Percentiles rank a stretch among this genome's conserved stretches.
These are phyloP conservation scores for Plasmodium berghei DNA, from an alignment of 169 alveolate species.

Conservation along the genomic window DNA sequence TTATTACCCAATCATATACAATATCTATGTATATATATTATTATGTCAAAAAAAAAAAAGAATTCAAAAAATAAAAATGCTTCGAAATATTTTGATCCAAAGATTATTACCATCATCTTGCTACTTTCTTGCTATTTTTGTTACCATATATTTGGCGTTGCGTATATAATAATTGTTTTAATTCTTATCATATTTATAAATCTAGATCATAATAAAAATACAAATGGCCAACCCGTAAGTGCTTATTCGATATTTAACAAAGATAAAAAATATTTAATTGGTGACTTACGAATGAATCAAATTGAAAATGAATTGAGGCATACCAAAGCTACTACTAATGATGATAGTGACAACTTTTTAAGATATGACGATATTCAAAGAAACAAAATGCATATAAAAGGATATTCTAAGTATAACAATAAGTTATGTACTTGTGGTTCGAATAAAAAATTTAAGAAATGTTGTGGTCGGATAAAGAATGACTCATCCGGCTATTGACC, in stretches of 20 bases:
- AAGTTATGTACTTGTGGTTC: constrained; percentile 68
- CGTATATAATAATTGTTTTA: constrained; percentile 39
- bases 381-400: constrained; percentile 42
- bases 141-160: constrained; percentile 39
- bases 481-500: constrained; percentile 31
- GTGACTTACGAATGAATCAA: constrained; percentile 71
- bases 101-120: constrained; percentile 23
- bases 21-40: constrained; percentile 1
- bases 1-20: neutral
- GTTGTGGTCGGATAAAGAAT: constrained; percentile 44
- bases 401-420: constrained; percentile 63
- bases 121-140: constrained; percentile 43
- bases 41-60: constrained; percentile 61
- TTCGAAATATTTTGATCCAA: constrained; percentile 38
- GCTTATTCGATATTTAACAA: constrained; percentile 60
- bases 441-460: constrained; percentile 53
- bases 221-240: constrained; percentile 14
- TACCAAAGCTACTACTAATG: constrained; percentile 20
- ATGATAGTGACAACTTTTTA: constrained; percentile 47
- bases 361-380: constrained; percentile 41
- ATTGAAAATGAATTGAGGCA: constrained; percentile 50
- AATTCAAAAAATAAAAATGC: constrained; percentile 41
- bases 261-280: constrained; percentile 39
- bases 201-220: constrained; percentile 13
- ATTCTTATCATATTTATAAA: constrained; percentile 46